A percentile compares a stretch with the other conserved stretches of the same genome.
These are phyloP conservation scores for Scenedesmus sp. DNA, from an alignment of 163 green algal species.

Conservation along the genomic window DNA sequence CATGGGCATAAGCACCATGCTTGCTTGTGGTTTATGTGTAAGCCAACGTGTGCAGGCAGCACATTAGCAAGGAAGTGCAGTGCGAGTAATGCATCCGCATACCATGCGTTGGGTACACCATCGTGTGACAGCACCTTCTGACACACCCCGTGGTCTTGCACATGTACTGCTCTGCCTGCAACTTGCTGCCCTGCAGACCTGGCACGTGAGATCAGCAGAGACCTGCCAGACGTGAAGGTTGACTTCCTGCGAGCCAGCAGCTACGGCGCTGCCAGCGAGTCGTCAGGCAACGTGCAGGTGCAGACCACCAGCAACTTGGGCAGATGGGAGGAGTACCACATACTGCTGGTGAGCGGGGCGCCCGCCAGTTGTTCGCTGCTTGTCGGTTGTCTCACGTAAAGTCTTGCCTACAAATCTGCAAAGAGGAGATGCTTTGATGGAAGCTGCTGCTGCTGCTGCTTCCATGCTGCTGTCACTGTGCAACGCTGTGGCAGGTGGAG, in stretches of 20 bases:
- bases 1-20: neutral
- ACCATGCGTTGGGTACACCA: no score
- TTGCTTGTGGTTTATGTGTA: no score
- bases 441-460: neutral
- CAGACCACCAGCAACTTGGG: neutral
- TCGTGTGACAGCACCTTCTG: no score
- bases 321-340: conserved; percentile 38
- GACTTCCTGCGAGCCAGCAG: conserved; percentile 61
- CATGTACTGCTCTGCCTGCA: neutral
- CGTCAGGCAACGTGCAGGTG: conserved; percentile 51
- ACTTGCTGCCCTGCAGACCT: conserved; percentile 57
- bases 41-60: neutral
- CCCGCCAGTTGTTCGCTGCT: neutral
- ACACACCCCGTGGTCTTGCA: no score
- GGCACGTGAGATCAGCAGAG: conserved; percentile 57
- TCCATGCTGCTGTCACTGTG: neutral
- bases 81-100: no score
- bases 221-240: conserved; percentile 56
- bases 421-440: no score
- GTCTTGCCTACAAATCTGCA: no score
- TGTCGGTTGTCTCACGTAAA: neutral
- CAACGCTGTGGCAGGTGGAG: conserved; percentile 87
- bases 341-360: conserved; percentile 57
- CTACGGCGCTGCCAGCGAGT: conserved; percentile 58
- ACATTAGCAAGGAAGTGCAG: neutral